phyloP scores from a whole-genome alignment of 1,139 yeast genomes.

The Nakaseomyces nivariensis region DNA sequence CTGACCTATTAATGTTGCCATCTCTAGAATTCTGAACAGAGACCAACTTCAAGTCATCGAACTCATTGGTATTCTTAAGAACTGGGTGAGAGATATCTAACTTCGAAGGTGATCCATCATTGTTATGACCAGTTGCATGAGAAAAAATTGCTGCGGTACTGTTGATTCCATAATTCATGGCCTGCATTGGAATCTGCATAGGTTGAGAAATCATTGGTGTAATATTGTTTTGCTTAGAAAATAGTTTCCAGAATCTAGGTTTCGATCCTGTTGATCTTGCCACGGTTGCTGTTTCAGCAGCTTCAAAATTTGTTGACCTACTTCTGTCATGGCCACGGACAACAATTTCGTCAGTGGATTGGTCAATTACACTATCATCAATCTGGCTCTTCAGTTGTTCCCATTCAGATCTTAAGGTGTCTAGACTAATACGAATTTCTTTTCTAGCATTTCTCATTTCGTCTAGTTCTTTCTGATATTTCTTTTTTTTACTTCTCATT shows the following conservation, averaged over 20 bases:
- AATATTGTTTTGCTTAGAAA: slow-evolving; percentile 17
- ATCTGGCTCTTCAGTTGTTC: neutral
- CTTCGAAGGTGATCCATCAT: neutral
- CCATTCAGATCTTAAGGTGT: neutral
- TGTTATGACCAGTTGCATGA: neutral
- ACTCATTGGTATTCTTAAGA: slow-evolving; percentile 27
- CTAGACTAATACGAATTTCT: slow-evolving; percentile 4
- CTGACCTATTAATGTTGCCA: slow-evolving; percentile 7
- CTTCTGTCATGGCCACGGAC: slow-evolving; percentile 9
- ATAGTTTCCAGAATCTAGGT: slow-evolving; percentile 29
- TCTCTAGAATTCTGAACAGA: slow-evolving; percentile 13
- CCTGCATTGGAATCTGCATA: slow-evolving; percentile 9
- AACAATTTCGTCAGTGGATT: slow-evolving; percentile 3
- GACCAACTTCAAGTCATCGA: slow-evolving; percentile 28
- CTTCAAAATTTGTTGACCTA: slow-evolving; percentile 8
- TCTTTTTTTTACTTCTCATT: slow-evolving; percentile 24
- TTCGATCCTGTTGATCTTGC: slow-evolving; percentile 27
- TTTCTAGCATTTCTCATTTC: slow-evolving; percentile 16
- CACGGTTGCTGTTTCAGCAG: slow-evolving; percentile 13
- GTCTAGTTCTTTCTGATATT: slow-evolving; percentile 28
- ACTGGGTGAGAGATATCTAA: slow-evolving; percentile 30
- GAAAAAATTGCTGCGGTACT: slow-evolving; percentile 8
- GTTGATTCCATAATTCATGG: slow-evolving; percentile 23
- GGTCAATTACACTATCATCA: slow-evolving; percentile 1
- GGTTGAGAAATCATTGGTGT: slow-evolving; percentile 13